These are phyloP conservation scores for Mallotus repandus DNA, from an alignment of 441 rosid genomes.

Conservation along the genomic window DNA sequence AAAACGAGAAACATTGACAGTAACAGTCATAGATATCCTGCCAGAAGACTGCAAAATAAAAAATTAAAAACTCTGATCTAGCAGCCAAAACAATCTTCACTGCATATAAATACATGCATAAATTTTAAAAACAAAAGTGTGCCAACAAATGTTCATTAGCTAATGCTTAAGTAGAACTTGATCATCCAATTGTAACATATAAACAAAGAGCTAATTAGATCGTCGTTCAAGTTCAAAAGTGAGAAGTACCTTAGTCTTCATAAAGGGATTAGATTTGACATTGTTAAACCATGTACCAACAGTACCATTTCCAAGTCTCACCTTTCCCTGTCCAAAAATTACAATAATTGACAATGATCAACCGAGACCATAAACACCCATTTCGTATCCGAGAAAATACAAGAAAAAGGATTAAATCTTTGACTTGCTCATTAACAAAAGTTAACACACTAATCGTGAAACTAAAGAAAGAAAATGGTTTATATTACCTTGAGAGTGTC, in stretches of 20 bases:
- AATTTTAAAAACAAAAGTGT: no score
- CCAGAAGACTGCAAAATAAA: slow-evolving; percentile 25
- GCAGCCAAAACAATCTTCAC: not conserved
- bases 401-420: not conserved
- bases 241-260: slow-evolving; percentile 49
- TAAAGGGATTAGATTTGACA: slow-evolving; percentile 36
- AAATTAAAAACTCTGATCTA: not conserved
- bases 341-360: slow-evolving; percentile 13
- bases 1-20: slow-evolving; percentile 73
- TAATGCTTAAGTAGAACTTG: no score
- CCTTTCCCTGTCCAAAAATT: slow-evolving; percentile 44
- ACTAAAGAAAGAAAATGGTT: no score
- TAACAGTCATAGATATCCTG: slow-evolving; percentile 59
- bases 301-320: slow-evolving; percentile 48
- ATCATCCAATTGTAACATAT: no score
- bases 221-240: not conserved
- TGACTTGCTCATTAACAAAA: not conserved
- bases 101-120: not conserved
- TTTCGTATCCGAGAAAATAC: not conserved
- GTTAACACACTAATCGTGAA: no score
- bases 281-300: slow-evolving; percentile 28
- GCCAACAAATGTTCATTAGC: not conserved
- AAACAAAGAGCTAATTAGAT: no score
- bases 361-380: slow-evolving; percentile 1
- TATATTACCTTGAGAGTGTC: slow-evolving; percentile 55